A percentile compares a stretch with the other conserved stretches of the same genome.
Conservation (phyloP, 805 yeast genomes). For the Clavispora carvajalis region DNA sequence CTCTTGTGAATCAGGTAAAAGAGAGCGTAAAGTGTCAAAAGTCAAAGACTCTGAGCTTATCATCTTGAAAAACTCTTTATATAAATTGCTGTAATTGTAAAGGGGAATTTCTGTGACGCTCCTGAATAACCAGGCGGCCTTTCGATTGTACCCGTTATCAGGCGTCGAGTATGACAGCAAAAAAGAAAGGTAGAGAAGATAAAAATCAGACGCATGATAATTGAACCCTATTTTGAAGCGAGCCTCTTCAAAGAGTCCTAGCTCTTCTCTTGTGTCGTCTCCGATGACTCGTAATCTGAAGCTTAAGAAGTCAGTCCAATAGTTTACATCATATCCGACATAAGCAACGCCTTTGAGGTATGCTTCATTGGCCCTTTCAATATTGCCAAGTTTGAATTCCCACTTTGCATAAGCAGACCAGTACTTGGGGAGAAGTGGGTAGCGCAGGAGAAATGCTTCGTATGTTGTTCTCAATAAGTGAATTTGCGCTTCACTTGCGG, state of each 20-base stretch:
- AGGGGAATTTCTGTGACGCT: slow-evolving; percentile 51
- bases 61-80: slow-evolving; percentile 30
- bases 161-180: slow-evolving; percentile 25
- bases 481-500: slow-evolving; percentile 24
- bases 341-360: slow-evolving; percentile 21
- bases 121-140: slow-evolving; percentile 41
- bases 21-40: slow-evolving; percentile 9
- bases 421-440: slow-evolving; percentile 47
- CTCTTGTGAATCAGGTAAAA: slow-evolving; percentile 18
- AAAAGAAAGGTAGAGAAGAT: slow-evolving; percentile 44
- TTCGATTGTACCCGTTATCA: slow-evolving; percentile 21
- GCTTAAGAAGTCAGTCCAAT: slow-evolving; percentile 48
- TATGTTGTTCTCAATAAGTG: slow-evolving; percentile 35
- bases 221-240: slow-evolving; percentile 47
- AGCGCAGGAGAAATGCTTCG: slow-evolving; percentile 39
- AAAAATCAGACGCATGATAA: slow-evolving; percentile 47
- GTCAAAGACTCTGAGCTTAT: slow-evolving; percentile 20
- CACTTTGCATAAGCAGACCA: slow-evolving; percentile 54
- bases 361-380: slow-evolving; percentile 30
- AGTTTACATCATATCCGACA: slow-evolving; percentile 39
- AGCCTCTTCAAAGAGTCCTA: slow-evolving; percentile 41
- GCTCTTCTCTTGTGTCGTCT: slow-evolving; percentile 24
- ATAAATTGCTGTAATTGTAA: slow-evolving; percentile 48
- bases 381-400: slow-evolving; percentile 42
- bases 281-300: slow-evolving; percentile 32